Percentiles rank a stretch among this genome's conserved stretches.
phyloP scores from a whole-genome alignment of 345 rosid genomes.

The Brassica rapa region DNA sequence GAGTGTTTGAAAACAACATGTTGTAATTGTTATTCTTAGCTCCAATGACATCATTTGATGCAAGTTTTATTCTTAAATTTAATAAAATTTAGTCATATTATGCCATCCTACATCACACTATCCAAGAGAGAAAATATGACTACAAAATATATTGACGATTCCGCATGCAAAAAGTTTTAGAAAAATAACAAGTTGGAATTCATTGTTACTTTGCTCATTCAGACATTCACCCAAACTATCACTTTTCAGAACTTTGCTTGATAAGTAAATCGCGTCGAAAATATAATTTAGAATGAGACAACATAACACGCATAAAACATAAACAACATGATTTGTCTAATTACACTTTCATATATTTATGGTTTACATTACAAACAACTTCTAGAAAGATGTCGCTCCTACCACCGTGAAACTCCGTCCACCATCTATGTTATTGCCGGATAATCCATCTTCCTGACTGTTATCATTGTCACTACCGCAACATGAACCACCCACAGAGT shows the following conservation, averaged over 20 bases:
- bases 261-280: not conserved
- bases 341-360: constrained; percentile 21
- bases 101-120: not conserved
- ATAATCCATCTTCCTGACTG: constrained; percentile 32
- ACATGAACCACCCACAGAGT: constrained; percentile 25
- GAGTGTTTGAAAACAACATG: not conserved
- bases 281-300: not conserved
- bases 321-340: constrained; percentile 11
- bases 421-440: constrained; percentile 20
- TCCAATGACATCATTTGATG: not conserved
- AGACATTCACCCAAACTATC: not conserved
- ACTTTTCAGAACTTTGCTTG: not conserved
- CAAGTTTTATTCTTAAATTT: not conserved
- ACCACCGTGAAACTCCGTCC: not conserved
- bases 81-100: not conserved
- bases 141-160: not conserved
- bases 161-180: not conserved
- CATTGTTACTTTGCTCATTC: too few species aligned
- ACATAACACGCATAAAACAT: not conserved
- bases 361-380: constrained; percentile 20
- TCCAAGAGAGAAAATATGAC: not conserved
- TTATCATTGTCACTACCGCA: constrained; percentile 31
- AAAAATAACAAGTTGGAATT: not conserved
- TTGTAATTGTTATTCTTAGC: not conserved
- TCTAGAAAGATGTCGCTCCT: constrained; percentile 27